Base-by-base conservation (phyloP, 2,329 filamentous ascomycete genomes). In the Nectriaceae sp. region DNA sequence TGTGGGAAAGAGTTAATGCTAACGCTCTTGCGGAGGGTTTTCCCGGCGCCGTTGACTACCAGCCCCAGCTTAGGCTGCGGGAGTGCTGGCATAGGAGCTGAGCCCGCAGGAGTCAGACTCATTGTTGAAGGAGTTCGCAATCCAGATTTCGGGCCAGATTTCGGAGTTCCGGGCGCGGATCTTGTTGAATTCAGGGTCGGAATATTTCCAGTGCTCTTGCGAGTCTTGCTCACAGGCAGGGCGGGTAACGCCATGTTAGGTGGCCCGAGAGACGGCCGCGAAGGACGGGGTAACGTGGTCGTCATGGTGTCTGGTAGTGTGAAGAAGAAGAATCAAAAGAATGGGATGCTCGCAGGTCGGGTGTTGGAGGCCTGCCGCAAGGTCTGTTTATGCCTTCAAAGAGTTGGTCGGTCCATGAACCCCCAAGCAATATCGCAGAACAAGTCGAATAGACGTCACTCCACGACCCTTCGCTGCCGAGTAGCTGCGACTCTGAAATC, bases 1-100 rank as follows among this genome's bases (percentile, higher is more conserved):
- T 96, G 89, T 22, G 93, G 93, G 64, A 97, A 97, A 1, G 90
- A 87, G 65, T 92, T 93, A 64, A 97, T 96, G 76, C 92, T 97
- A 63, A 96, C 87, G 1, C 89, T 89, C 71, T 95, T 95, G 53
- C 91, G 84, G 46, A 97, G 71, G 1, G 85, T 83, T 68, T 86
- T 92, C 21, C 84, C 83, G 4, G 82, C 75, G 24, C 75, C 74
- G 53, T 82, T 84, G 13, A 83, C 71, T 29, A 74, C 75, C 8
- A 83, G 77, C 5, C 77, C 70, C 2, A 79, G 75, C 50, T 80
- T 81, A 16, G 82, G 74, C 15, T 82, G 76, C 4, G 82, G 79
- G 11, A 86, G 70, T 42, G 77, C 74, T 4, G 79, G 76, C 10
- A 74, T 75, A 5, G 80, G 73, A 29, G 76, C 74, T 22, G 80